Evolutionary conservation across 441 rosid species (phyloP), one percentile per base, ranked within the genome.

Genomic region (Croton laevigatus): DNA sequence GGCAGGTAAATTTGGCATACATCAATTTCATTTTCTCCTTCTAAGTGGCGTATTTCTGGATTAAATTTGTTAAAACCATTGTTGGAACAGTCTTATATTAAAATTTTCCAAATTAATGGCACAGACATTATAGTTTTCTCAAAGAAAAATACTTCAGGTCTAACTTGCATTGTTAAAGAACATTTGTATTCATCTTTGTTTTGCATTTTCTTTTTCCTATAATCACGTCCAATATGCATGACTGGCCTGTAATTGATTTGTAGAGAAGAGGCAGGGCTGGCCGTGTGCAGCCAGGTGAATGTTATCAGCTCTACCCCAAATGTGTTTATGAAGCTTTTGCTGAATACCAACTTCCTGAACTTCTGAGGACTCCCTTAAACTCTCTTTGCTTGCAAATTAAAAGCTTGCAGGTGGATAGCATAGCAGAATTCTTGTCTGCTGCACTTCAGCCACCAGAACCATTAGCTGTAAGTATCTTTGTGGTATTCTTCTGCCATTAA

Each of bases 331-430:
- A 91, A 49, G 97, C 99, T 72, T 95, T 95, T 81, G 83, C 97
- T 55, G 97, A 93, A 73, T 93, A 91, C 83, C 98, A 95, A 81
- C 98, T 95, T 79, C 99, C 98, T 14, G 99, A 95, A 75, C 98
- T 95, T 79, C 77, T 95, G 86, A 87, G 99, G 80, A 95, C 98
- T 83, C 99, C 99, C 58, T 81, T 95, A 76, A 93, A 95, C 80
- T 95, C 99, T 79, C 99, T 95, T 70, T 95, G 99, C 86, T 82
- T 95, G 93, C 99, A 93, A 88, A 95, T 95, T 72, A 95, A 95
- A 82, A 89, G 98, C 75, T 84, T 95, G 81, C 97, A 83, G 82
- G 95, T 93, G 72, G 95, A 79, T 68, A 88, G 97, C 70, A 91
- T 93, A 62, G 99, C 86, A 68, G 99, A 87, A 66, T 95, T 95